Evolutionary conservation across 164 flowering plant genomes (phyloP).

Genomic region (Chimonanthus salicifolius): DNA sequence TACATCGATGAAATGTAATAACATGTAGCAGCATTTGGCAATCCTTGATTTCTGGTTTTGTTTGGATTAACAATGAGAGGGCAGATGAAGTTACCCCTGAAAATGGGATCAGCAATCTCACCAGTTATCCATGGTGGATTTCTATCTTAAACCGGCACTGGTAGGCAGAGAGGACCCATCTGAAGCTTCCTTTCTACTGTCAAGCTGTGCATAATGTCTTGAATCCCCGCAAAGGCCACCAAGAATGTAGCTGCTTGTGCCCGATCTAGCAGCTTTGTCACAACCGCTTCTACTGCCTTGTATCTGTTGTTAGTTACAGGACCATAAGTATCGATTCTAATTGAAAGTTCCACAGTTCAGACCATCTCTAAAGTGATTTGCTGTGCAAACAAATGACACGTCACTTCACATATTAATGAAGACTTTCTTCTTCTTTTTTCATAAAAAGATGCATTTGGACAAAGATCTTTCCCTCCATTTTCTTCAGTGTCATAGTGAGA

Average conservation of each 20-base stretch:
- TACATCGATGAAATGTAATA: no score
- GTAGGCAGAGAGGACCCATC: neutral
- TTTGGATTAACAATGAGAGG: no score
- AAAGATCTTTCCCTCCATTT: neutral
- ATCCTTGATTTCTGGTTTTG: no score
- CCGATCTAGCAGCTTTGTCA: slow-evolving; percentile 50
- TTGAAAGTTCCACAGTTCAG: no score
- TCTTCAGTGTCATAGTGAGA: neutral
- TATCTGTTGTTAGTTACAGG: slow-evolving; percentile 27
- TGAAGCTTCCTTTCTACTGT: neutral
- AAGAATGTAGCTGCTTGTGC: slow-evolving; percentile 69
- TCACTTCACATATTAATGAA: neutral
- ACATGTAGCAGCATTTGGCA: no score
- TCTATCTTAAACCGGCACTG: no score
- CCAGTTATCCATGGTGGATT: no score
- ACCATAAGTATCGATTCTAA: neutral
- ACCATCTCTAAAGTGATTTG: neutral
- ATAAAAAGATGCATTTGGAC: neutral
- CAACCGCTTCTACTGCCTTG: slow-evolving; percentile 57
- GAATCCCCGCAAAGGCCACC: slow-evolving; percentile 60
- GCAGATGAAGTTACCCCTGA: no score
- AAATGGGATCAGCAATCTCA: no score
- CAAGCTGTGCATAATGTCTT: slow-evolving; percentile 27
- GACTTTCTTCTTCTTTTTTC: neutral
- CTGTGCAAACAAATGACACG: neutral